These are phyloP conservation scores for Irpex sp. DNA, from an alignment of 1,284 basidiomycete genomes.

Conservation along the genomic window DNA sequence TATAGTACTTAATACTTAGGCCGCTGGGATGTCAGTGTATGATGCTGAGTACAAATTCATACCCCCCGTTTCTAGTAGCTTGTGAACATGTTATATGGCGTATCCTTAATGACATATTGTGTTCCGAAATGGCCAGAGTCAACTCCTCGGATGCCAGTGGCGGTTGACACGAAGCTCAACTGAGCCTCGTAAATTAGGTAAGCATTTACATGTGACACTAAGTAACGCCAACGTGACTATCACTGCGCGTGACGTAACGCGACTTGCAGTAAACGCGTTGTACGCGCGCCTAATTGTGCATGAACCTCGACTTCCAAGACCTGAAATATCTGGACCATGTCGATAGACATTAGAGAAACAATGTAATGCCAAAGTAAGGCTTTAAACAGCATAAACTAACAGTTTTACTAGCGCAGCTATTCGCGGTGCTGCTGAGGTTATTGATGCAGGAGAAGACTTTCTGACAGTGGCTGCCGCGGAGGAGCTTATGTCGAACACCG, in stretches of 20 bases:
- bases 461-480: slow-evolving; percentile 68
- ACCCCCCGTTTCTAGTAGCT: too few relatives aligned
- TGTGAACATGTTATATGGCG: too few relatives aligned
- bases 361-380: slow-evolving; percentile 13
- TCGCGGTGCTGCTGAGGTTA: slow-evolving; percentile 58
- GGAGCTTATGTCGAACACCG: slow-evolving; percentile 56
- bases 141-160: too few relatives aligned
- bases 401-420: slow-evolving; percentile 51
- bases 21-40: too few relatives aligned
- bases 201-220: background rate
- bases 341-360: slow-evolving; percentile 24
- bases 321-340: slow-evolving; percentile 12
- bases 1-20: too few relatives aligned
- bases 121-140: too few relatives aligned
- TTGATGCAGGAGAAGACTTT: slow-evolving; percentile 74
- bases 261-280: background rate
- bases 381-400: background rate
- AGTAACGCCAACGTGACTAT: too few relatives aligned
- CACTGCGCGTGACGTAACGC: slow-evolving; percentile 1
- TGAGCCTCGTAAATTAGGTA: background rate
- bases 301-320: background rate
- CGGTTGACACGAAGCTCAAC: background rate
- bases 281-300: background rate
- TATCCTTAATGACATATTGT: too few relatives aligned
- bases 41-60: too few relatives aligned